Percentiles rank a stretch among this genome's conserved stretches.
These are phyloP conservation scores for Zalaria obscura DNA, from an alignment of 2,329 filamentous ascomycete species.

Conservation along the genomic window DNA sequence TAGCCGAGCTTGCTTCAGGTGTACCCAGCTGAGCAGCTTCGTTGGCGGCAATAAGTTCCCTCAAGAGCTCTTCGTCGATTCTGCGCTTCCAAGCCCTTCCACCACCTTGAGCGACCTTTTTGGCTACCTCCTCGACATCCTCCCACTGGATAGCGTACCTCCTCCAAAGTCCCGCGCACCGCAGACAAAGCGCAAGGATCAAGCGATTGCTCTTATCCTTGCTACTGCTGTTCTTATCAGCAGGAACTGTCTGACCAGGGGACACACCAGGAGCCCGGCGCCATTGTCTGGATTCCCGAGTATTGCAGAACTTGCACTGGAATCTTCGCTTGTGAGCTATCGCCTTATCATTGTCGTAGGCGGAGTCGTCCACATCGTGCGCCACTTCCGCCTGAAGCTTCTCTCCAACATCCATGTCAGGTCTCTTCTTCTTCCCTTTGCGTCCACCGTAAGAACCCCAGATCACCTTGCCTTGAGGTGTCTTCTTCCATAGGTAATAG, in stretches of 20 bases:
- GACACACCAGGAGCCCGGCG: conserved; percentile 69
- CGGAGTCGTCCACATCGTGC: conserved; percentile 85
- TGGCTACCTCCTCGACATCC: conserved; percentile 77
- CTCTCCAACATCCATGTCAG: conserved; percentile 42
- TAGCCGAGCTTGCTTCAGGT: conserved; percentile 8
- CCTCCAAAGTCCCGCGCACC: conserved; percentile 87
- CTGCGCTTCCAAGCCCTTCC: conserved; percentile 76
- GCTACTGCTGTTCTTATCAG: conserved; percentile 46
- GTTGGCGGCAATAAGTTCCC: conserved; percentile 53
- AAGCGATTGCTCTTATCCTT: conserved; percentile 68
- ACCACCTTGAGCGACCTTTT: conserved; percentile 72
- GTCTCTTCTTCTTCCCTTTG: conserved; percentile 67
- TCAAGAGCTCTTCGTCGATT: conserved; percentile 83
- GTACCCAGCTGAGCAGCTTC: conserved; percentile 25
- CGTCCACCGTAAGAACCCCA: conserved; percentile 82
- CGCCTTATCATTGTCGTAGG: conserved; percentile 84
- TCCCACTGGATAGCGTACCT: conserved; percentile 95
- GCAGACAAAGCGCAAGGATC: conserved; percentile 71
- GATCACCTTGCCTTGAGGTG: conserved; percentile 66
- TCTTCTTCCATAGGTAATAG: conserved; percentile 99
- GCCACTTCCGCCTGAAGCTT: conserved; percentile 88
- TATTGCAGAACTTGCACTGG: conserved; percentile 84
- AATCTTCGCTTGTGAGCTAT: conserved; percentile 66
- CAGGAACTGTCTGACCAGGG: conserved; percentile 54
- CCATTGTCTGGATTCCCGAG: conserved; percentile 75